These are phyloP conservation scores for Glycine tomentella DNA, from an alignment of 306 rosid genomes.

Conservation along the genomic window DNA sequence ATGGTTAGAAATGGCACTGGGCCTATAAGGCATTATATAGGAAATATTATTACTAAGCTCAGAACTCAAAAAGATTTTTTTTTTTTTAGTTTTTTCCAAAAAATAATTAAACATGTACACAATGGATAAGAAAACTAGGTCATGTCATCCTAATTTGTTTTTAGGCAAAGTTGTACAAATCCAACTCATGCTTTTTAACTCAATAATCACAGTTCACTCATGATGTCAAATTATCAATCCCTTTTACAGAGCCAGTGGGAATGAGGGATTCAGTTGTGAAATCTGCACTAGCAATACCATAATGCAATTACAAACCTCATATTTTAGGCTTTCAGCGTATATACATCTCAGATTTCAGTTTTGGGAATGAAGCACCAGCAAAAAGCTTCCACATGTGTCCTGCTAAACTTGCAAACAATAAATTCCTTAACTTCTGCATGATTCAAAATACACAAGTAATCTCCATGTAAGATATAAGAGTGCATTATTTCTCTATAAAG, in stretches of 20 bases:
- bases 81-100: background rate
- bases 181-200: too few relatives aligned
- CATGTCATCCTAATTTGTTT: conserved; percentile 4
- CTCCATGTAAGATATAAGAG: conserved; percentile 5
- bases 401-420: too few relatives aligned
- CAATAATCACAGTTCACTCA: background rate
- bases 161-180: background rate
- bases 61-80: background rate
- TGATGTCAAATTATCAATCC: background rate
- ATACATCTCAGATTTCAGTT: conserved; percentile 19
- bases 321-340: conserved; percentile 21
- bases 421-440: background rate
- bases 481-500: background rate
- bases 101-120: background rate
- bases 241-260: background rate
- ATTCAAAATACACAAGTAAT: conserved; percentile 19
- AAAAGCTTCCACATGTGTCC: background rate
- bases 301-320: conserved; percentile 14
- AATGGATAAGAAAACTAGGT: background rate
- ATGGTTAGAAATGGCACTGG: too few relatives aligned
- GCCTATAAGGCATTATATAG: too few relatives aligned
- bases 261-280: conserved; percentile 8
- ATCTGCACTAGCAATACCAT: conserved; percentile 10
- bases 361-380: conserved; percentile 8
- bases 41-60: background rate